These are phyloP conservation scores for Bombardia bombarda DNA, from an alignment of 495 filamentous ascomycete genomes.

Conservation along the genomic window DNA sequence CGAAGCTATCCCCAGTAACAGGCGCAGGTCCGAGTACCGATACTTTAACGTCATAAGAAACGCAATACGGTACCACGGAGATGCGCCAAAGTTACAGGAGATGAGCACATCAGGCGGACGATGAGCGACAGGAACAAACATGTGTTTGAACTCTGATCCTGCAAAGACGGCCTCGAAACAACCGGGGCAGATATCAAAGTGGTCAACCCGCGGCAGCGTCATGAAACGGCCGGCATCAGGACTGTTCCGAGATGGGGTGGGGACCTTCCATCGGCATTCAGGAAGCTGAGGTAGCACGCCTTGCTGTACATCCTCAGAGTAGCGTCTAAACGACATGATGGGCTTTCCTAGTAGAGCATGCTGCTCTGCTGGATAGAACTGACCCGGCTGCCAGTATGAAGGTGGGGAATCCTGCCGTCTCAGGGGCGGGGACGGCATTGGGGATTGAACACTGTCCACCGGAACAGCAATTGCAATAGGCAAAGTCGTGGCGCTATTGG, in stretches of 20 bases:
- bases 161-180: constrained; percentile 33
- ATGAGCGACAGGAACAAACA: constrained; percentile 28
- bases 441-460: constrained; percentile 5
- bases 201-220: constrained; percentile 32
- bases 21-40: constrained; percentile 25
- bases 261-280: constrained; percentile 28
- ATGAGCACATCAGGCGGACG: constrained; percentile 27
- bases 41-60: constrained; percentile 36
- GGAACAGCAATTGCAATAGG: constrained; percentile 4
- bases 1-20: constrained; percentile 31
- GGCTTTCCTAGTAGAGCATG: constrained; percentile 9
- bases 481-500: constrained; percentile 5
- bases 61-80: constrained; percentile 39
- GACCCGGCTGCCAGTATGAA: constrained; percentile 22
- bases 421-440: constrained; percentile 9
- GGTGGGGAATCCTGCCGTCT: constrained; percentile 12
- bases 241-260: constrained; percentile 7
- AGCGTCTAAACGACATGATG: constrained; percentile 25
- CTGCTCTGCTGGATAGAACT: constrained; percentile 17
- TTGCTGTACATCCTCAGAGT: constrained; percentile 24
- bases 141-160: constrained; percentile 27
- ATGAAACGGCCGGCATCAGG: constrained; percentile 29
- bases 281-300: constrained; percentile 26
- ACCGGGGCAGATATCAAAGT: constrained; percentile 38
- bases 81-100: constrained; percentile 37